phyloP scores from a whole-genome alignment of 352 stramenopile genomes.

The Globisporangium nodosum region DNA sequence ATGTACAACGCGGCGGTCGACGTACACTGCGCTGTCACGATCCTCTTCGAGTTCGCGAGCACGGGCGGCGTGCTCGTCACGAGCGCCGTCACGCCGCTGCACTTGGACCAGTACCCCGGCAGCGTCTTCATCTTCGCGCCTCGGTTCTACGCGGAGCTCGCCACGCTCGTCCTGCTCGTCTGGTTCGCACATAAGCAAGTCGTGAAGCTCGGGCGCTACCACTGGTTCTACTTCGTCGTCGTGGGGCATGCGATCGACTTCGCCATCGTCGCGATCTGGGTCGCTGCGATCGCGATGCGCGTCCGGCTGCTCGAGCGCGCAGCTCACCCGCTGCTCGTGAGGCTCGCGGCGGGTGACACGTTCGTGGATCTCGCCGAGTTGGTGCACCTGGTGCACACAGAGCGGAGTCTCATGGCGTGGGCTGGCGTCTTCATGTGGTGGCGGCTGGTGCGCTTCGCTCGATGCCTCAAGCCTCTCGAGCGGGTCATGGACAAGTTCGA shows the following conservation, averaged over 20 bases:
- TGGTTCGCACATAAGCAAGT: slow-evolving; percentile 48
- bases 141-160: slow-evolving; percentile 48
- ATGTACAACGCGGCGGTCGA: slow-evolving; percentile 53
- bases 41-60: slow-evolving; percentile 55
- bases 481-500: slow-evolving; percentile 36
- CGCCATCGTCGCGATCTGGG: slow-evolving; percentile 38
- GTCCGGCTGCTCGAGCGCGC: slow-evolving; percentile 25
- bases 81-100: slow-evolving; percentile 26
- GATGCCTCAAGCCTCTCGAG: slow-evolving; percentile 39
- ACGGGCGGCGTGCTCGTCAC: slow-evolving; percentile 31
- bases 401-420: slow-evolving; percentile 30
- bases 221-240: slow-evolving; percentile 59
- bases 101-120: slow-evolving; percentile 41
- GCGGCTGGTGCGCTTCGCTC: slow-evolving; percentile 40
- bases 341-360: slow-evolving; percentile 22
- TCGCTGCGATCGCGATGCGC: slow-evolving; percentile 23
- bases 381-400: slow-evolving; percentile 23
- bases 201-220: slow-evolving; percentile 48
- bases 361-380: slow-evolving; percentile 32
- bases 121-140: slow-evolving; percentile 34
- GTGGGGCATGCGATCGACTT: slow-evolving; percentile 48
- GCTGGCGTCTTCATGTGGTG: slow-evolving; percentile 56
- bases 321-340: slow-evolving; percentile 31
- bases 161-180: slow-evolving; percentile 26
- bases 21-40: slow-evolving; percentile 35